Conservation (phyloP, 2,329 filamentous ascomycete genomes). For the Diaporthe ampelina region DNA sequence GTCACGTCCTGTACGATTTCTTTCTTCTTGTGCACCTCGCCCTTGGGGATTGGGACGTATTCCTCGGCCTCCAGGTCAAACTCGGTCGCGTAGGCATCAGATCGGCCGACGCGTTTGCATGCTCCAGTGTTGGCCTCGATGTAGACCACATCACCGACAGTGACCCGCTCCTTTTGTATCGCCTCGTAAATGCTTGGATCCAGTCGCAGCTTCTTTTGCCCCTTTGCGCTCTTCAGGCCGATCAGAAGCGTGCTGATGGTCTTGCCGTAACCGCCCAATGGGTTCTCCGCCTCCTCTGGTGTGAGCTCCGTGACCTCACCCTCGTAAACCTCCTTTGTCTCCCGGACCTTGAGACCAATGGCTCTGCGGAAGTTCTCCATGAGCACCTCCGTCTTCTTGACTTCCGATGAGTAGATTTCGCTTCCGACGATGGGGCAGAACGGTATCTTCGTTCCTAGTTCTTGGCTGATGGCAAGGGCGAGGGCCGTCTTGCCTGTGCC, state of each 20-base stretch:
- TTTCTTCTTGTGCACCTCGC: slow-evolving; percentile 99
- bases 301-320: slow-evolving; percentile 98
- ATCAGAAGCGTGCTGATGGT: slow-evolving; percentile 97
- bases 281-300: slow-evolving; percentile 98
- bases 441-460: slow-evolving; percentile 96
- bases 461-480: slow-evolving; percentile 94
- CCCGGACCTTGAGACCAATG: slow-evolving; percentile 95
- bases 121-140: slow-evolving; percentile 99
- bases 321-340: slow-evolving; percentile 99
- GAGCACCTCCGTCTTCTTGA: slow-evolving; percentile 98
- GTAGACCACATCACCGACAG: slow-evolving; percentile 97
- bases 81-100: slow-evolving; percentile 97
- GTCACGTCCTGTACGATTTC: slow-evolving; percentile 99
- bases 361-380: slow-evolving; percentile 99
- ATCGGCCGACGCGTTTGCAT: slow-evolving; percentile 95
- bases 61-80: slow-evolving; percentile 99
- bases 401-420: slow-evolving; percentile 97
- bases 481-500: slow-evolving; percentile 98
- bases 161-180: slow-evolving; percentile 97
- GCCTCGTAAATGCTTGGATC: slow-evolving; percentile 99
- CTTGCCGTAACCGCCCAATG: slow-evolving; percentile 94
- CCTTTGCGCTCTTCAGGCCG: slow-evolving; percentile 93
- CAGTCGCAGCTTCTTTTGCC: slow-evolving; percentile 96
- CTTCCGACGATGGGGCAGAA: slow-evolving; percentile 99
- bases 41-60: slow-evolving; percentile 98